Conservation (phyloP, 495 filamentous ascomycete genomes). For the Parmelia sp. region DNA sequence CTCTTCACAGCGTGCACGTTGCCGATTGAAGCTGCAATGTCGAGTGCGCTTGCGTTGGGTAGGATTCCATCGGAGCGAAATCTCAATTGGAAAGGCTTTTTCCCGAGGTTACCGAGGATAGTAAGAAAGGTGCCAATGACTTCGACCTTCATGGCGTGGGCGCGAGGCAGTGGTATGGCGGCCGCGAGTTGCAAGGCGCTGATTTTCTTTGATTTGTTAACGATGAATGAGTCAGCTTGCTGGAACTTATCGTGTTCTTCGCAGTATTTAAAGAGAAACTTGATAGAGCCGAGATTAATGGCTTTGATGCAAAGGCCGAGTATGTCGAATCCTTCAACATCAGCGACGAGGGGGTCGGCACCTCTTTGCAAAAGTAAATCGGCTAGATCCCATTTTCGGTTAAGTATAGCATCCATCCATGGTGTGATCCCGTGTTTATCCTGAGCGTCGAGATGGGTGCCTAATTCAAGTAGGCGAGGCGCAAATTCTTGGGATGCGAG, state of each 20-base stretch:
- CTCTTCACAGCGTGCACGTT: constrained; percentile 27
- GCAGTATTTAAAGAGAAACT: constrained; percentile 27
- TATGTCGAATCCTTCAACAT: constrained; percentile 24
- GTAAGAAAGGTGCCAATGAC: constrained; percentile 24
- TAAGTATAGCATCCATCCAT: constrained; percentile 29
- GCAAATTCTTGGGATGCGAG: constrained; percentile 20
- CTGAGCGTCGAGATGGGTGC: constrained; percentile 14
- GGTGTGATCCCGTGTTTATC: constrained; percentile 22
- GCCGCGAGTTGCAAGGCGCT: constrained; percentile 26
- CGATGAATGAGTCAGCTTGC: constrained; percentile 20
- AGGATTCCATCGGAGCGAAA: constrained; percentile 24
- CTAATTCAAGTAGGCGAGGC: constrained; percentile 21
- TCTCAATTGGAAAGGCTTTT: constrained; percentile 19
- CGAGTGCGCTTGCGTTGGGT: constrained; percentile 22
- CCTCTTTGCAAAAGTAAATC: constrained; percentile 23
- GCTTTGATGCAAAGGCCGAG: constrained; percentile 26
- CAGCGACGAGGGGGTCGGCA: constrained; percentile 22
- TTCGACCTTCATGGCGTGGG: constrained; percentile 28
- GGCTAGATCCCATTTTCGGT: constrained; percentile 28
- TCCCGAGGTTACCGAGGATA: constrained; percentile 21
- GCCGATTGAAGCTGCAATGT: constrained; percentile 25
- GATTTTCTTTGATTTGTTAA: constrained; percentile 23
- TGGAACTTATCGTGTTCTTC: constrained; percentile 13
- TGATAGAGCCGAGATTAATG: constrained; percentile 26
- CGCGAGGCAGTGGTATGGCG: constrained; percentile 12